Evolutionary conservation across 139 green algal species (phyloP).

Genomic region (Closterium sp.): DNA sequence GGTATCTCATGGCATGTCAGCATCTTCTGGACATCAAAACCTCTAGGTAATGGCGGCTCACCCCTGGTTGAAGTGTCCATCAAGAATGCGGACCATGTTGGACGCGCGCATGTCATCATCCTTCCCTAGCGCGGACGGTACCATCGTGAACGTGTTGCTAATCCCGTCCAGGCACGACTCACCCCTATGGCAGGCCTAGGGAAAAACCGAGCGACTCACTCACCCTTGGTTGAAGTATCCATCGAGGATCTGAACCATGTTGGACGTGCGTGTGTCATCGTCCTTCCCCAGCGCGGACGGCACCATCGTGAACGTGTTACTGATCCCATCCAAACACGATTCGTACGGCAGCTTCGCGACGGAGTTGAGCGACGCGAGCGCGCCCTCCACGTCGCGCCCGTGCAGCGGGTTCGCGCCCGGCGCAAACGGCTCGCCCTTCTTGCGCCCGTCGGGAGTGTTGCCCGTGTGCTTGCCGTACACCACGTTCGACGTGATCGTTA

Average conservation of each 20-base stretch:
- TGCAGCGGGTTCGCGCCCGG: conserved; percentile 60
- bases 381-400: conserved; percentile 65
- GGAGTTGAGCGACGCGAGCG: conserved; percentile 54
- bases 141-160: conserved; percentile 74
- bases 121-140: conserved; percentile 60
- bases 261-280: conserved; percentile 43
- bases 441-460: conserved; percentile 71
- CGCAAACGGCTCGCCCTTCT: conserved; percentile 67
- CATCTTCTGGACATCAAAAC: neutral
- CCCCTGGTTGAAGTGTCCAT: conserved; percentile 65
- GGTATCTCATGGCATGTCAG: too few species aligned
- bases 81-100: conserved; percentile 69
- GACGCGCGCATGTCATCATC: conserved; percentile 28
- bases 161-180: conserved; percentile 68
- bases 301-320: conserved; percentile 75
- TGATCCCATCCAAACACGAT: conserved; percentile 68
- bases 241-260: conserved; percentile 70
- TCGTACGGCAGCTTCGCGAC: conserved; percentile 60
- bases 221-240: conserved; percentile 63
- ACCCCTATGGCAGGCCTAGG: too few species aligned
- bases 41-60: too few species aligned
- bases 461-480: conserved; percentile 68
- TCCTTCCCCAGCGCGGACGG: conserved; percentile 58
- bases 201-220: conserved; percentile 1
- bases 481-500: conserved; percentile 80